Base-by-base conservation (phyloP, 2,329 filamentous ascomycete genomes). In the Apiospora kogelbergensis region DNA sequence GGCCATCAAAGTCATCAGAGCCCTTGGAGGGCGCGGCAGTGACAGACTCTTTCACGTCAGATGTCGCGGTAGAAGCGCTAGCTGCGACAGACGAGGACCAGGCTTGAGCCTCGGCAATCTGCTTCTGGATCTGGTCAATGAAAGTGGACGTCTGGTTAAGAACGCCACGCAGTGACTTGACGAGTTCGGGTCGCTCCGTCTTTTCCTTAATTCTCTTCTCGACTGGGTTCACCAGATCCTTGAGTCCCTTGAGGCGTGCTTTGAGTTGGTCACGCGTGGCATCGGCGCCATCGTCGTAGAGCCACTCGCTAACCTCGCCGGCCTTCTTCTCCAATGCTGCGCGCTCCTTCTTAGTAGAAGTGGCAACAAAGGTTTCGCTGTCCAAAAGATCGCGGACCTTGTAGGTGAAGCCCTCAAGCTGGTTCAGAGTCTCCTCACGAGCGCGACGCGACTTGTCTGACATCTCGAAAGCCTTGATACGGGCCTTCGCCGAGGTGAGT, bases 331-430 rank as follows among this genome's bases (percentile, higher is more conserved):
- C 87, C 15, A 98, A 85, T n/a, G 82, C 81, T 7, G 85, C 79
- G 63, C 93, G 88, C 76, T 94, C 88, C 24, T 88, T 85, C 3
- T 89, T 83, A 11, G 91, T 95, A 41, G 94, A 92, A 3, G 87
- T 89, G 15, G 86, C 85, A 67, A 92, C 84, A 78, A 98, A 98
- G 0, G 86, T 85, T 64, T 93, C 90, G 70, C 91, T 91, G 53
- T 93, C 91, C 1, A 98, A 85, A 60, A 97, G 86, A 79, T 98
- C 94, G 33, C 94, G 91, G 37, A 93, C 88, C 76, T 90, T 91
- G 85, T 99, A 99, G 17, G 95, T 97, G 80, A 92, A 98, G 15
- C 88, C 91, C 81, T 99, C 96, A n/a, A 99, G 89, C 72, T 93
- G 91, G 81, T 98, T 99, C 69, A 98, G 84, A 0, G 93, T 89